Evolutionary conservation across 2,329 filamentous ascomycete genomes (phyloP).

Genomic region (Phialophora macrospora): DNA sequence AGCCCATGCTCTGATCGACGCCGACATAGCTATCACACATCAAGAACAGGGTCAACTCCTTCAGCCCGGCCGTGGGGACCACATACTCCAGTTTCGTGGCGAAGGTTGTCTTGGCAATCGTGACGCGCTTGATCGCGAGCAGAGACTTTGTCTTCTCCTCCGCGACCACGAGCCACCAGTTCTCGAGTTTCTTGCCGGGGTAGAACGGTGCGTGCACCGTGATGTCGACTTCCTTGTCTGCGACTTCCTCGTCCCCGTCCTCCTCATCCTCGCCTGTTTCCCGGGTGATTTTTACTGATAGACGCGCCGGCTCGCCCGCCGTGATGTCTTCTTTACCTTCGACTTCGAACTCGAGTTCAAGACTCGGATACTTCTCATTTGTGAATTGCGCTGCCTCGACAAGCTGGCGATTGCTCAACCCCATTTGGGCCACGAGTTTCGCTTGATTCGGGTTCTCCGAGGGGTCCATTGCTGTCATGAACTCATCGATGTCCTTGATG

Average conservation of each 20-base stretch:
- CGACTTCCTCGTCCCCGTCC: slow-evolving; percentile 39
- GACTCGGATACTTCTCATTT: slow-evolving; percentile 93
- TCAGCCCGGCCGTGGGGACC: slow-evolving; percentile 79
- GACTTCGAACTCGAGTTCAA: slow-evolving; percentile 87
- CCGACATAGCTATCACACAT: slow-evolving; percentile 98
- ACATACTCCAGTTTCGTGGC: slow-evolving; percentile 85
- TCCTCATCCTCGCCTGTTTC: slow-evolving; percentile 47
- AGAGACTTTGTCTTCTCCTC: slow-evolving; percentile 87
- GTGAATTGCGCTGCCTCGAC: slow-evolving; percentile 91
- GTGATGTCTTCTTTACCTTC: slow-evolving; percentile 79
- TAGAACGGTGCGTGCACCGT: slow-evolving; percentile 96
- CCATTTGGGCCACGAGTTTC: slow-evolving; percentile 72
- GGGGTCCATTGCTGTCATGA: slow-evolving; percentile 98
- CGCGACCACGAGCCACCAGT: slow-evolving; percentile 97
- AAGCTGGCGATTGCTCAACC: slow-evolving; percentile 79
- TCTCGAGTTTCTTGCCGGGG: slow-evolving; percentile 88
- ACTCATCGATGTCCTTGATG: slow-evolving; percentile 93
- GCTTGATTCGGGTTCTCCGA: slow-evolving; percentile 85
- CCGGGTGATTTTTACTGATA: slow-evolving; percentile 83
- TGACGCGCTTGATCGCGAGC: slow-evolving; percentile 92
- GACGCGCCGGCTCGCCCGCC: slow-evolving; percentile 78
- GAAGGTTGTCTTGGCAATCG: slow-evolving; percentile 74
- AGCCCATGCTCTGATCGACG: slow-evolving; percentile 92
- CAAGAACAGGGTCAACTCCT: slow-evolving; percentile 86
- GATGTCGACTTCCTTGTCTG: slow-evolving; percentile 67